Percentiles rank a stretch among this genome's conserved stretches.
phyloP scores from a whole-genome alignment of 495 filamentous ascomycete genomes.

The Melanomma pulvis-pyrius region DNA sequence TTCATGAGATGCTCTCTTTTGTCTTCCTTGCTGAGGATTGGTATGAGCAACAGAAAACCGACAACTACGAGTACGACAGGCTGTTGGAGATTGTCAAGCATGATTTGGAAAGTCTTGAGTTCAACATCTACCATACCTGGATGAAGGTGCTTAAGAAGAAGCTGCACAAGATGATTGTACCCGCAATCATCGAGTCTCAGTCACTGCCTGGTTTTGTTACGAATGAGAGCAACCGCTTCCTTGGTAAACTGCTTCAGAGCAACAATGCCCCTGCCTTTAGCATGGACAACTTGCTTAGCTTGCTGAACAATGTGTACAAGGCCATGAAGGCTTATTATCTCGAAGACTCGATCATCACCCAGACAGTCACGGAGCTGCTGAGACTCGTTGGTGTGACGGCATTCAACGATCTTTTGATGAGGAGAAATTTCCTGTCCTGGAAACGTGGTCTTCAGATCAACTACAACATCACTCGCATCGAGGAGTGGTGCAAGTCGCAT shows the following conservation, averaged over 20 bases:
- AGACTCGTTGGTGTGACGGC: conserved; percentile 95
- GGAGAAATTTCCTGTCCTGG: conserved; percentile 98
- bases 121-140: conserved; percentile 99
- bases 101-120: conserved; percentile 95
- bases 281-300: conserved; percentile 97
- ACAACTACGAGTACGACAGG: conserved; percentile 98
- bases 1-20: conserved; percentile 99
- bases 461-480: conserved; percentile 99
- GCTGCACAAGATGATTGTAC: conserved; percentile 98
- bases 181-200: conserved; percentile 98
- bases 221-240: conserved; percentile 95
- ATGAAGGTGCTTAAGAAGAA: conserved; percentile 99
- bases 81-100: conserved; percentile 98
- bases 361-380: conserved; percentile 92
- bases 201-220: conserved; percentile 98
- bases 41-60: conserved; percentile 99
- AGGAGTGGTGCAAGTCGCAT: conserved; percentile 99
- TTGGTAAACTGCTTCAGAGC: conserved; percentile 89
- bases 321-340: conserved; percentile 98
- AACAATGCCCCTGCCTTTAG: conserved; percentile 90
- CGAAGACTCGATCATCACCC: conserved; percentile 92
- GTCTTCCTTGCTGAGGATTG: conserved; percentile 99
- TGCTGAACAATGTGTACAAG: conserved; percentile 96
- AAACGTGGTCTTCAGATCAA: conserved; percentile 99
- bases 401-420: conserved; percentile 98